A percentile compares a stretch with the other conserved stretches of the same genome.
Evolutionary conservation across 2,329 filamentous ascomycete species (phyloP).

Genomic region (Trichoderma sp.): DNA sequence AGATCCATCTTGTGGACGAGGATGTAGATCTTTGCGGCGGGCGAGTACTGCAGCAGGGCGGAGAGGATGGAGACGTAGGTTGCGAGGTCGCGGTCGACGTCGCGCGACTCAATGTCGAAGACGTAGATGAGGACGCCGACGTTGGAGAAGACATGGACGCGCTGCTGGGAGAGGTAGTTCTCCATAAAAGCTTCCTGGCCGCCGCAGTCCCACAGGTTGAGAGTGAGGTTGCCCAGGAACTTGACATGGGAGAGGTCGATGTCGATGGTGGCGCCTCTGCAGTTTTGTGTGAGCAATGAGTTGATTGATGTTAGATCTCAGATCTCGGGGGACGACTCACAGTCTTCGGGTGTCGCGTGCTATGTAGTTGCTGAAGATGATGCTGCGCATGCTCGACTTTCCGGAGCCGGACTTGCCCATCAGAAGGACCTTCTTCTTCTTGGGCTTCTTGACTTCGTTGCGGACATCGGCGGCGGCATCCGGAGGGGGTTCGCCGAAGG

Average conservation of each 20-base stretch:
- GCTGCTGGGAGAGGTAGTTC: slow-evolving; percentile 93
- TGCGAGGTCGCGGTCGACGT: slow-evolving; percentile 87
- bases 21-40: slow-evolving; percentile 80
- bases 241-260: slow-evolving; percentile 98
- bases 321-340: slow-evolving; percentile 36
- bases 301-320: fast-evolving
- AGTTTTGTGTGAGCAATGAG: not conserved
- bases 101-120: slow-evolving; percentile 95
- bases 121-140: slow-evolving; percentile 98
- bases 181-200: slow-evolving; percentile 99
- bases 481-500: slow-evolving; percentile 33
- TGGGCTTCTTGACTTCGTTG: slow-evolving; percentile 61
- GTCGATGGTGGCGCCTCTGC: slow-evolving; percentile 86
- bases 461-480: slow-evolving; percentile 37
- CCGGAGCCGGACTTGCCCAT: slow-evolving; percentile 97
- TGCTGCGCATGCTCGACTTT: slow-evolving; percentile 97
- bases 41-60: slow-evolving; percentile 81
- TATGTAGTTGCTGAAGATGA: slow-evolving; percentile 99
- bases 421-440: slow-evolving; percentile 82
- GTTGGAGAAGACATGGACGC: slow-evolving; percentile 92
- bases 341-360: slow-evolving; percentile 90
- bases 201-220: slow-evolving; percentile 98
- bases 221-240: slow-evolving; percentile 94
- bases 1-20: slow-evolving; percentile 99
- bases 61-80: slow-evolving; percentile 90